Evolutionary conservation across 306 rosid genomes (phyloP).

Genomic region (Cotoneaster glaucophyllus): DNA sequence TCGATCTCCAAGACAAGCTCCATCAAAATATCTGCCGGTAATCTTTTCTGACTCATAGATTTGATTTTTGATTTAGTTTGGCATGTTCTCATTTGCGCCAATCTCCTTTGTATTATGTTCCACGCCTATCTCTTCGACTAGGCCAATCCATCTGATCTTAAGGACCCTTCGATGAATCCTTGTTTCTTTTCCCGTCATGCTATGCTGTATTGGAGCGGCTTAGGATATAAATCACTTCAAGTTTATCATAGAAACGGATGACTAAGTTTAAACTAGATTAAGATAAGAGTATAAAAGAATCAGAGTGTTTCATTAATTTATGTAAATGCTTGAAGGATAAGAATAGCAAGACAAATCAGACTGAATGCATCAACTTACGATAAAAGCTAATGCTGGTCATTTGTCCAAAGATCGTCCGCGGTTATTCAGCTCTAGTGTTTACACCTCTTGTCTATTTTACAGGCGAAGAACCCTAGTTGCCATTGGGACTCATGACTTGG

Average conservation of each 20-base stretch:
- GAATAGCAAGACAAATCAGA: background rate
- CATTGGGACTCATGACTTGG: conserved; percentile 96
- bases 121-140: too few relatives aligned
- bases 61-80: conserved; percentile 1
- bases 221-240: too few relatives aligned
- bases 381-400: background rate
- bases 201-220: too few relatives aligned
- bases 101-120: background rate
- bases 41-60: conserved; percentile 18
- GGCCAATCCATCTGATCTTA: background rate
- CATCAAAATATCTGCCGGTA: conserved; percentile 96
- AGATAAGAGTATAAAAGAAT: background rate
- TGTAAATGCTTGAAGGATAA: background rate
- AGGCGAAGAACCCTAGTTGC: conserved; percentile 96
- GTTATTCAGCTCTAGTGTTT: conserved; percentile 12
- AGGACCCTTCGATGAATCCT: background rate
- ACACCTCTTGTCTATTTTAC: background rate
- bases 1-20: conserved; percentile 95
- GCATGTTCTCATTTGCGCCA: background rate
- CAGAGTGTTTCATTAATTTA: background rate
- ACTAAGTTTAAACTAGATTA: background rate
- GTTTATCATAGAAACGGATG: too few relatives aligned
- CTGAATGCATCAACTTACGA: background rate
- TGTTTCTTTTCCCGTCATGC: background rate
- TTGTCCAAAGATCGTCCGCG: background rate